Evolutionary conservation across 495 filamentous ascomycete genomes (phyloP), one percentile per base, ranked within the genome.

Genomic region (Monascus purpureus): DNA sequence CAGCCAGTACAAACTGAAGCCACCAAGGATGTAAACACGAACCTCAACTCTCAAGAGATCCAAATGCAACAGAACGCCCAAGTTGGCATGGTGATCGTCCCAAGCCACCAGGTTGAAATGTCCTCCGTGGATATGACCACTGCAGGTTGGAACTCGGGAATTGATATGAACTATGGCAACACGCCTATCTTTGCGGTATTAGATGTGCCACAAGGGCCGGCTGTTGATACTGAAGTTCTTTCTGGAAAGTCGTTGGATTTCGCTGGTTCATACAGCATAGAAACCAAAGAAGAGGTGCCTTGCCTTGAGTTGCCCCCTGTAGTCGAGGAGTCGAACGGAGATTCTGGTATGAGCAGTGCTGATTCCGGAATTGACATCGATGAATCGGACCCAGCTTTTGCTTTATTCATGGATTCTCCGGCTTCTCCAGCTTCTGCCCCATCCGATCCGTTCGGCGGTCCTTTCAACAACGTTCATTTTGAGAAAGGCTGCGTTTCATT

Each of bases 161-260:
- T 63, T 27, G 57, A 67, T 38, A 63, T 70, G 47, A 65, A 59
- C 50, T 71, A 55, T 38, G 77, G 75, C 47, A 77, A 82, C 41
- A 71, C 82, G 8, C 72, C 77, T 26, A 81, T 93, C 26, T 95
- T 76, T 42, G 71, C 83, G 31, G 74, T 93, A n/a, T 52, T 79
- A 12, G 72, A 80, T 28, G 64, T 92, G 12, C 82, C 84, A 8
- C 65, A 78, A 39, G 69, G 77, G 2, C 77, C 79, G 17, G 60
- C 55, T n/a, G 46, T 78, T 24, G 77, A 87, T 35, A 49, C 65
- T 0, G 61, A 66, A 27, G 43, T 63, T 25, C 59, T 90, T 6
- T 75, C 73, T 20, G 78, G 81, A 40, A 88, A 90, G 59, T 62
- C 66, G 6, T 57, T 54, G 37, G 59, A 64, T 7, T 39, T 70